phyloP scores from a whole-genome alignment of 1,139 yeast species.

The Hemisphaericaspora xylanilytica region DNA sequence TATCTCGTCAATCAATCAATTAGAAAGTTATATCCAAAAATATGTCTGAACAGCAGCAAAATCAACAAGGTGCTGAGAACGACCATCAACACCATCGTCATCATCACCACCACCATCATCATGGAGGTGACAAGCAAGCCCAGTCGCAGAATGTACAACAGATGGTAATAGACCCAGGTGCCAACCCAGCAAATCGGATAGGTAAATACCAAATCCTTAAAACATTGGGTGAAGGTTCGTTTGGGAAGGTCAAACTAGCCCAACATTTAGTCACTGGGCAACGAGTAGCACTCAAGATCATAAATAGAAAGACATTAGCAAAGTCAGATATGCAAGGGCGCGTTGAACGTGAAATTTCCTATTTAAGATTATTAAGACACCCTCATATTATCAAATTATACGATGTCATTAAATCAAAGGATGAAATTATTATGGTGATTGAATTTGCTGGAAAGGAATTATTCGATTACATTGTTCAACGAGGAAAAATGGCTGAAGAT shows the following conservation, averaged over 20 bases:
- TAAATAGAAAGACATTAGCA: slow-evolving; percentile 89
- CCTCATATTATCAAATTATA: slow-evolving; percentile 96
- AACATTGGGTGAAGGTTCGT: slow-evolving; percentile 95
- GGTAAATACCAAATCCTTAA: slow-evolving; percentile 94
- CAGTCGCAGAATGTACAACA: slow-evolving; percentile 11
- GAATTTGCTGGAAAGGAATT: slow-evolving; percentile 96
- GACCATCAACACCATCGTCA: slow-evolving; percentile 13
- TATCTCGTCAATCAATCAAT: no score
- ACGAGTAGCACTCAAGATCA: slow-evolving; percentile 89
- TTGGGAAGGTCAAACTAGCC: slow-evolving; percentile 95
- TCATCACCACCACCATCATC: slow-evolving; percentile 15
- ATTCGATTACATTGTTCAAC: slow-evolving; percentile 92
- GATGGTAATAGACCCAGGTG: slow-evolving; percentile 27
- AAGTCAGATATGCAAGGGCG: slow-evolving; percentile 98
- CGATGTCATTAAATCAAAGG: slow-evolving; percentile 94
- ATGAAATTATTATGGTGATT: slow-evolving; percentile 96
- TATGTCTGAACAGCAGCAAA: slow-evolving; percentile 15
- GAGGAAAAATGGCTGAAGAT: slow-evolving; percentile 91
- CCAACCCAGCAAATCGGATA: slow-evolving; percentile 52
- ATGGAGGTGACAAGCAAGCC: slow-evolving; percentile 9
- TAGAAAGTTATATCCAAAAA: neutral
- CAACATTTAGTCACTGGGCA: slow-evolving; percentile 92
- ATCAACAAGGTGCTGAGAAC: slow-evolving; percentile 6
- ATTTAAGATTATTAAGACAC: slow-evolving; percentile 83
- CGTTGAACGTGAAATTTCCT: slow-evolving; percentile 91